phyloP scores from a whole-genome alignment of 1,284 basidiomycete genomes.

The Meripilus lineatus region DNA sequence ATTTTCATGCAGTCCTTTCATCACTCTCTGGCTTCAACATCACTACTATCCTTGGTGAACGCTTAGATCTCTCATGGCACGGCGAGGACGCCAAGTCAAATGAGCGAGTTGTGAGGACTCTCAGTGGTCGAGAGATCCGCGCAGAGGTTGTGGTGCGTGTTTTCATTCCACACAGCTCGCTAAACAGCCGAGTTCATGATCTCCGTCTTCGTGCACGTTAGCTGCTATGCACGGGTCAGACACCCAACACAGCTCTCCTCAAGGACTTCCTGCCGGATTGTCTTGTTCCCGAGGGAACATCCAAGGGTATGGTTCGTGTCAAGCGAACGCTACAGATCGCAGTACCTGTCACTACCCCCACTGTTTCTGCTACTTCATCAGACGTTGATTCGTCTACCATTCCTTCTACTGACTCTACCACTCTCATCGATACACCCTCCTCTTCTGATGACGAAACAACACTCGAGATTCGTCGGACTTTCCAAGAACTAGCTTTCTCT shows the following conservation, averaged over 20 bases:
- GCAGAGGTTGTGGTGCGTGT: slow-evolving; percentile 55
- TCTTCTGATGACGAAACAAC: no score
- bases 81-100: slow-evolving; percentile 23
- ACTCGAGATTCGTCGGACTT: no score
- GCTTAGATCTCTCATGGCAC: slow-evolving; percentile 43
- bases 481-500: no score
- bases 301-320: slow-evolving; percentile 49
- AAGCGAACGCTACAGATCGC: slow-evolving; percentile 57
- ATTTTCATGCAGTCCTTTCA: slow-evolving; percentile 34
- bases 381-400: background rate
- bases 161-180: slow-evolving; percentile 2
- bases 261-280: slow-evolving; percentile 42
- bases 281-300: slow-evolving; percentile 36
- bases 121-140: slow-evolving; percentile 51
- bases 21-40: slow-evolving; percentile 39
- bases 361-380: slow-evolving; percentile 6
- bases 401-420: background rate
- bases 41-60: slow-evolving; percentile 50
- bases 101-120: slow-evolving; percentile 44
- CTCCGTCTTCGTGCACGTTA: slow-evolving; percentile 28
- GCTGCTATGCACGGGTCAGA: slow-evolving; percentile 76
- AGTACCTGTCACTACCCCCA: slow-evolving; percentile 18
- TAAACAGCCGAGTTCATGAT: background rate
- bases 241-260: slow-evolving; percentile 63
- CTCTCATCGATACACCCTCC: no score